Conservation (phyloP, 768 basidiomycete species). For the Thelephora ganbajun region DNA sequence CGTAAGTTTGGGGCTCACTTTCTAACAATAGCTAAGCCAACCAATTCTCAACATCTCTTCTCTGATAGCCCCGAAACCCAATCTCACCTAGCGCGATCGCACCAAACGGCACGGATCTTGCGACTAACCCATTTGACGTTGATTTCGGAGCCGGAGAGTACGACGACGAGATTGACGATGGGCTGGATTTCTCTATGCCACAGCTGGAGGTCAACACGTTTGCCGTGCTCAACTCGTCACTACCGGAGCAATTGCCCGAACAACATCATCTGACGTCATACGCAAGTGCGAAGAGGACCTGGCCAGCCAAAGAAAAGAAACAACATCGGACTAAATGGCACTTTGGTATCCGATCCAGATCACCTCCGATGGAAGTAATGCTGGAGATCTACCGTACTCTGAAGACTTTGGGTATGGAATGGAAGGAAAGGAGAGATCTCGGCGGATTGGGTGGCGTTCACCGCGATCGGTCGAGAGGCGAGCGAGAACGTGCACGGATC, state of each 20-base stretch:
- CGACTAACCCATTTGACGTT: constrained; percentile 72
- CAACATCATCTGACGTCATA: constrained; percentile 64
- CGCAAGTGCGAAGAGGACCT: constrained; percentile 35
- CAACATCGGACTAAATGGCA: constrained; percentile 88
- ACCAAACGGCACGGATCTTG: constrained; percentile 42
- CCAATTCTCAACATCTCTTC: constrained; percentile 5
- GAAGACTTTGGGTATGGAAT: constrained; percentile 87
- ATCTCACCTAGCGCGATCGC: constrained; percentile 56
- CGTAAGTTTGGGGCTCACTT: constrained; percentile 29
- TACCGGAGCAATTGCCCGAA: constrained; percentile 48
- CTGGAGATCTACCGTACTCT: constrained; percentile 93
- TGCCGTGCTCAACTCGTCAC: constrained; percentile 80
- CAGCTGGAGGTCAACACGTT: constrained; percentile 45
- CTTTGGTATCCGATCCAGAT: constrained; percentile 90
- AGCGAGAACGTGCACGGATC: constrained; percentile 26
- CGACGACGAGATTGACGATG: constrained; percentile 45
- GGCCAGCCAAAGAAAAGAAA: constrained; percentile 42
- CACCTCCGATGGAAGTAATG: constrained; percentile 99
- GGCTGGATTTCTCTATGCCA: constrained; percentile 33
- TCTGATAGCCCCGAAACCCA: constrained; percentile 48
- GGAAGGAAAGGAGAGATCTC: constrained; percentile 81
- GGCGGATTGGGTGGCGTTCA: constrained; percentile 51
- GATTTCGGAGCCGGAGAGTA: constrained; percentile 45
- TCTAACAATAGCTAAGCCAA: background rate
- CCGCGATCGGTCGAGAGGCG: constrained; percentile 13